Conservation (phyloP, 305 asterid species). For the Fraxinus dipetala region DNA sequence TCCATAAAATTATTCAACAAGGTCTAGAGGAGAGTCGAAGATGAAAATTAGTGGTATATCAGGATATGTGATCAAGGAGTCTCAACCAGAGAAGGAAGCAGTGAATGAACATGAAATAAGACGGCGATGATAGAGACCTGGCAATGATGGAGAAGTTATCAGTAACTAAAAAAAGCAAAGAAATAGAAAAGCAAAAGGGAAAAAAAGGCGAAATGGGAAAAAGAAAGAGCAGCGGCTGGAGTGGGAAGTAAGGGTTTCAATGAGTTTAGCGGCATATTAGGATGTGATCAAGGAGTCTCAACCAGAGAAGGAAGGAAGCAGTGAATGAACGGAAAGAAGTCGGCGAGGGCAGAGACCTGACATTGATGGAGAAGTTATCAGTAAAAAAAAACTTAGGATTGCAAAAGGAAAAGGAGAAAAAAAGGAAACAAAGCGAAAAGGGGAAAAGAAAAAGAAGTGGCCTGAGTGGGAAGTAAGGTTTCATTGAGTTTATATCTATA, state of each 20-base stretch:
- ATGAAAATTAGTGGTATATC: neutral
- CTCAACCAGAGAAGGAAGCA: neutral
- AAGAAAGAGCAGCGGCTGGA: neutral
- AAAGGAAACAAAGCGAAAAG: neutral
- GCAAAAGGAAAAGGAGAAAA: neutral
- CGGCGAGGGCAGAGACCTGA: neutral
- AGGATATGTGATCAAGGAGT: neutral
- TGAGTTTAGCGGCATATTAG: neutral
- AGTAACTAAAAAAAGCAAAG: neutral
- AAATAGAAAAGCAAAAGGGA: neutral
- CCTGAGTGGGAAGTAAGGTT: neutral
- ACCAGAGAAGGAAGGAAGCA: neutral
- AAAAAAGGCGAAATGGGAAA: neutral
- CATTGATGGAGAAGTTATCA: neutral
- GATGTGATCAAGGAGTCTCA: neutral
- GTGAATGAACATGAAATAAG: neutral
- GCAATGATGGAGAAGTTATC: neutral
- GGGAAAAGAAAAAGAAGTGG: neutral
- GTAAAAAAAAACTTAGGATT: neutral
- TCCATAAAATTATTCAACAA: neutral
- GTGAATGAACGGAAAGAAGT: neutral
- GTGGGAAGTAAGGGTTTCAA: neutral
- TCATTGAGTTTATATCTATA: neutral
- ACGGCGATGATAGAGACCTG: neutral
- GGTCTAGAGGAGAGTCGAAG: neutral